Base-by-base conservation (phyloP, 2,329 filamentous ascomycete genomes). In the Microdochium bolleyi region DNA sequence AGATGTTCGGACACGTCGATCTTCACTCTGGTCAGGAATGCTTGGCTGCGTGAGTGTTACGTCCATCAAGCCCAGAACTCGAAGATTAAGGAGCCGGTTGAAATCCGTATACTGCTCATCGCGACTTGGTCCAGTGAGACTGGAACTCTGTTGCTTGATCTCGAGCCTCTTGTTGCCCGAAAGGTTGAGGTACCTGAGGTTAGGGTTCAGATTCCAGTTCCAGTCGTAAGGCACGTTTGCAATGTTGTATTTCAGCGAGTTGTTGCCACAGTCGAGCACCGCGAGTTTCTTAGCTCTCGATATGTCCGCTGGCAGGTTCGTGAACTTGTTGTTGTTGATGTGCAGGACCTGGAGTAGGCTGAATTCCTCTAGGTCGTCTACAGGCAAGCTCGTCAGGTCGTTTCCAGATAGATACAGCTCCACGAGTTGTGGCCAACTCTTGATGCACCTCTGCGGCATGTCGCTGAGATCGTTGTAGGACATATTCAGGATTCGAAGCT, bases 181-280 rank as follows among this genome's bases (percentile, higher is more conserved):
- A 64, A 99, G 77, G 64, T 97, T 99, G 57, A 99, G 84, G 64
- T 95, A 99, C 57, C 92, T 88, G 58, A 99, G 74, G 62, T 96
- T 95, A 49, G 88, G 89, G 63, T 99, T 99, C 78, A 94, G 89
- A 64, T 97, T 97, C 94, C 94, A 99, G 63, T 99, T 99, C 94
- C 94, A 99, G 67, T 99, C 94, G 66, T 99, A 99, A 0, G 92
- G 94, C 78, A 95, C 96, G 64, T 99, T 99, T 27, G 91, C 94
- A 49, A 99, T 95, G 66, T 99, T 99, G 79, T 99, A 99, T 70
- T 97, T 99, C 53, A 99, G 76, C 22, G 83, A 85, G 65, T 99
- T 99, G 76, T 89, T 96, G 55, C 92, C 92, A 57, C 95, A 95
- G 70, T 99, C 94, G 50, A 99, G 77, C 50, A 96, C 87, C 4